Percentiles rank a stretch among this genome's conserved stretches.
Evolutionary conservation across 768 basidiomycete genomes (phyloP).

Genomic region (Lactarius quietus): DNA sequence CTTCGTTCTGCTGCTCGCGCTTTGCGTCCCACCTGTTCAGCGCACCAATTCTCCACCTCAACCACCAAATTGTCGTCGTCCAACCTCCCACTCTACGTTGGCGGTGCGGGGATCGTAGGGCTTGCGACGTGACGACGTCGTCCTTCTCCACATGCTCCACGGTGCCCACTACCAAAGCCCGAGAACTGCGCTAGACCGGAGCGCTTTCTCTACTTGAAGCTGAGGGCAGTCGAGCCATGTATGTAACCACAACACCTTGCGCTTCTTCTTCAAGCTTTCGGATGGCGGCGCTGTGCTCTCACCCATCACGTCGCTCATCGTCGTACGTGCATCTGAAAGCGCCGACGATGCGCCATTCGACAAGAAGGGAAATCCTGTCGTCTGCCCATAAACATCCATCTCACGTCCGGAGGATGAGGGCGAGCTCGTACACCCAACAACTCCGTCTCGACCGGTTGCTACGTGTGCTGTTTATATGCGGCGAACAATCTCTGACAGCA

Average conservation of each 20-base stretch:
- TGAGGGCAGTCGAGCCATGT: conserved; percentile 78
- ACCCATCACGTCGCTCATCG: conserved; percentile 72
- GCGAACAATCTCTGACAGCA: background rate
- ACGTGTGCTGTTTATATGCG: background rate
- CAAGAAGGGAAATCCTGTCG: too few species aligned
- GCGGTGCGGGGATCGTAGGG: conserved; percentile 41
- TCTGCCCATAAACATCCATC: too few species aligned
- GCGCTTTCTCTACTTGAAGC: conserved; percentile 73
- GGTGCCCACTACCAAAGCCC: conserved; percentile 35
- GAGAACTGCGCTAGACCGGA: conserved; percentile 72
- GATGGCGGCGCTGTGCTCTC: conserved; percentile 74
- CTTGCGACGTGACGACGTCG: conserved; percentile 39
- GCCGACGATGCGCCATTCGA: conserved; percentile 46
- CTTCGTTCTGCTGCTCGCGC: too few species aligned
- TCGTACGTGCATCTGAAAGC: conserved; percentile 70
- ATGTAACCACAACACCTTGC: conserved; percentile 94
- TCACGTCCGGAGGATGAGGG: too few species aligned
- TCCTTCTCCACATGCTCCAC: conserved; percentile 18
- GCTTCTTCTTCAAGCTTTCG: conserved; percentile 79
- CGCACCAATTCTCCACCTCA: too few species aligned
- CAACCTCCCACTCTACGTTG: conserved; percentile 46
- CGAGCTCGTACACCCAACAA: too few species aligned
- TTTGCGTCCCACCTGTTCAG: too few species aligned
- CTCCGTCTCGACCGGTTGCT: too few species aligned
- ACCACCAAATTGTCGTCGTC: conserved; percentile 42